Conservation (phyloP, 495 filamentous ascomycete genomes). For the Viridothelium virens region DNA sequence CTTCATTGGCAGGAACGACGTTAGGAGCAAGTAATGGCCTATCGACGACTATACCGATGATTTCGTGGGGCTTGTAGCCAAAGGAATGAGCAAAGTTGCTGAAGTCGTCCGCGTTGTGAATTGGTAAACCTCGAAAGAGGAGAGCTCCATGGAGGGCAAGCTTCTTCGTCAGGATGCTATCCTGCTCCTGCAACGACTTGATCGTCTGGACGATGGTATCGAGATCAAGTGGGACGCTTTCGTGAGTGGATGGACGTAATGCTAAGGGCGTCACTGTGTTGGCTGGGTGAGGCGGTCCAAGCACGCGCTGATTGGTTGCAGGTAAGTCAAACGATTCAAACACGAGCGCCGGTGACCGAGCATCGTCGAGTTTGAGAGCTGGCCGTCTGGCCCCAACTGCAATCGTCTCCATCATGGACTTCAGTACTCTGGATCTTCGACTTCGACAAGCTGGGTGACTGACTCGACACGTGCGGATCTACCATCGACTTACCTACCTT, state of each 20-base stretch:
- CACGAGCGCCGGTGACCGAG: conserved; percentile 17
- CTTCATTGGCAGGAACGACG: conserved; percentile 48
- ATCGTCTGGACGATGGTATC: conserved; percentile 32
- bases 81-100: conserved; percentile 49
- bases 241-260: conserved; percentile 30
- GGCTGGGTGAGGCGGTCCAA: conserved; percentile 38
- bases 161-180: conserved; percentile 30
- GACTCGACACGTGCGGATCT: not conserved
- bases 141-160: conserved; percentile 37
- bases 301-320: conserved; percentile 38
- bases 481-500: not conserved
- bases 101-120: conserved; percentile 38
- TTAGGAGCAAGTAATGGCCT: conserved; percentile 45
- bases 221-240: conserved; percentile 23
- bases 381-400: not conserved
- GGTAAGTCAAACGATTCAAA: conserved; percentile 32
- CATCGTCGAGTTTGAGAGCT: conserved; percentile 13
- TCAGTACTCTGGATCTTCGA: not conserved
- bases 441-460: not conserved
- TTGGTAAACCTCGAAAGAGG: conserved; percentile 35
- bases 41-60: conserved; percentile 49
- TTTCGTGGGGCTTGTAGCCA: conserved; percentile 48
- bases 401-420: conserved; percentile 13
- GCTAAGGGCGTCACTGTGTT: conserved; percentile 41
- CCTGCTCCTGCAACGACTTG: conserved; percentile 24